Evolutionary conservation across 305 asterid genomes (phyloP), one percentile per base, ranked within the genome.

Genomic region (Ilex paraguariensis): DNA sequence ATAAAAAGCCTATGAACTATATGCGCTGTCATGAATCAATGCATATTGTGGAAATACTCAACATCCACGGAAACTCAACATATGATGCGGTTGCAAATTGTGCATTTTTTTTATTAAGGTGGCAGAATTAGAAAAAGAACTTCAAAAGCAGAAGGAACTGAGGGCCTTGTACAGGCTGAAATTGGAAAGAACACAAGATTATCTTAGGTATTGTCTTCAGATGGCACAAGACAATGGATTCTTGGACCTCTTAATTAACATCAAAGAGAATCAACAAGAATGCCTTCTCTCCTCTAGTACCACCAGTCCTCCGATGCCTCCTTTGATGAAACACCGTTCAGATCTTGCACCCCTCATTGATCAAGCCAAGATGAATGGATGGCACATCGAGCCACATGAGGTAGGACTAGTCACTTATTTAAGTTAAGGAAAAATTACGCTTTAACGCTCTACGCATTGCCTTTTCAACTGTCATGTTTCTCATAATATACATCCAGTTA

Each of bases 201-300:
- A 79, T 48, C 64, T 86, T 33, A 86, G 74, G 61, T 66, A 86
- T 10, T 86, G 95, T 52, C 86, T 84, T 50, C 87, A 86, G 71
- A 78, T 79, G 21, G 92, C 96, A 44, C 95, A 84, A 73, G 93
- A 79, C 39, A 71, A 84, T 63, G 92, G 87, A 36, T 84, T 89
- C 75, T 76, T 86, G 54, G 87, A 82, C 57, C 77, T 79, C 57
- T 78, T 88, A 56, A 68, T 78, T 30, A 79, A 71, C 81, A 84
- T 71, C 62, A 64, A 66, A 60, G 73, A 75, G 11, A 71, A 72
- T 45, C 64, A 63, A 11, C 68, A 68, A 62, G 79, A 81, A 14
- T 46, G 67, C 21, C 53, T 59, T 0, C 10, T 68, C 10, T 66
- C 81, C 17, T 64, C 82, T 0, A 17, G 65, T 3, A 46, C 57